Percentiles rank a stretch among this genome's conserved stretches.
Conservation (phyloP, 1,284 basidiomycete genomes). For the Tilletia indica region DNA sequence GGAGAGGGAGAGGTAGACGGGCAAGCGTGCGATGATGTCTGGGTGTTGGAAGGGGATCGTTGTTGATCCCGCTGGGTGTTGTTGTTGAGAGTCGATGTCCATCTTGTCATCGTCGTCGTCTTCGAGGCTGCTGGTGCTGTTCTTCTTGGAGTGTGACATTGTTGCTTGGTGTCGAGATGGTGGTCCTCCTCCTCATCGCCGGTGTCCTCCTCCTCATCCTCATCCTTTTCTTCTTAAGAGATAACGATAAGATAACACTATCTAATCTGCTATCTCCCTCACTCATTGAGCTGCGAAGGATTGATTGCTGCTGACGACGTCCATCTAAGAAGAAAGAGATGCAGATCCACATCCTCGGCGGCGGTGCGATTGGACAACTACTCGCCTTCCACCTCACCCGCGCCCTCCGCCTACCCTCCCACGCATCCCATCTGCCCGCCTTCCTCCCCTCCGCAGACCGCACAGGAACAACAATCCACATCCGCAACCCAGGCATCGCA, state of each 20-base stretch:
- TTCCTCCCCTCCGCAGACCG: not conserved
- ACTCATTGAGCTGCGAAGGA: no score
- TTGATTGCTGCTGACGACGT: no score
- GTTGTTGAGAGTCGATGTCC: no score
- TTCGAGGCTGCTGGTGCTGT: no score
- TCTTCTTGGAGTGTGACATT: no score
- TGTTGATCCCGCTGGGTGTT: not conserved
- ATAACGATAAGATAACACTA: no score
- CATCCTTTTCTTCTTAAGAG: no score
- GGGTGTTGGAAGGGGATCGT: slow-evolving; percentile 1
- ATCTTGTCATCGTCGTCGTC: no score
- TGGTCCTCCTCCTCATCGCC: no score
- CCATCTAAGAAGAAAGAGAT: slow-evolving; percentile 23
- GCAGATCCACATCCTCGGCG: slow-evolving; percentile 53
- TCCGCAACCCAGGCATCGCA: slow-evolving; percentile 1
- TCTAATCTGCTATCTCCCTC: no score
- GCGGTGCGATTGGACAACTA: slow-evolving; percentile 51
- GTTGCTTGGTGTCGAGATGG: no score
- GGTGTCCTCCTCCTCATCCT: no score
- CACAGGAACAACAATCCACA: slow-evolving; percentile 4
- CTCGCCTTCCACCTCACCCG: slow-evolving; percentile 50
- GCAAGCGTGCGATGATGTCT: slow-evolving; percentile 32
- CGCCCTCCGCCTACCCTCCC: slow-evolving; percentile 18
- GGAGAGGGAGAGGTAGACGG: slow-evolving; percentile 49
- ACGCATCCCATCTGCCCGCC: not conserved